Percentiles rank a stretch among this genome's conserved stretches.
Evolutionary conservation across 2,329 filamentous ascomycete genomes (phyloP).

Genomic region (Tricladium varicosporioides): DNA sequence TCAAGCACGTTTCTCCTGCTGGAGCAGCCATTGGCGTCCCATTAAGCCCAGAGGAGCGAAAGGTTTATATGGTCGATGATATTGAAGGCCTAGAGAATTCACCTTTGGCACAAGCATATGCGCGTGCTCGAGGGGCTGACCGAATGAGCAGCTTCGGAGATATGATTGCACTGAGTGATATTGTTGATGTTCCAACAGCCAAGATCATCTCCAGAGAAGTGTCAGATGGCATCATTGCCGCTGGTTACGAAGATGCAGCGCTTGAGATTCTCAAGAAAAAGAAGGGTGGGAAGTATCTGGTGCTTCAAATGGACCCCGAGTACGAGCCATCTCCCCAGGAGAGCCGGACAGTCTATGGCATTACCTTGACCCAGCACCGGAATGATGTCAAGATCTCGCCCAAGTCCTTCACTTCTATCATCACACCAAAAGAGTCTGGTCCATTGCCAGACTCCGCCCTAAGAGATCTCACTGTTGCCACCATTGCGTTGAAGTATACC

Average conservation of each 20-base stretch:
- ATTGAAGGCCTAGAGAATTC: conserved; percentile 87
- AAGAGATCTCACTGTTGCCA: conserved; percentile 89
- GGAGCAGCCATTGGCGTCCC: conserved; percentile 92
- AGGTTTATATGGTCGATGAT: conserved; percentile 98
- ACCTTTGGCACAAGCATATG: conserved; percentile 87
- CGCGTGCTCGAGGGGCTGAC: conserved; percentile 90
- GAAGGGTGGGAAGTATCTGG: conserved; percentile 95
- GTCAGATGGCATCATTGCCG: conserved; percentile 93
- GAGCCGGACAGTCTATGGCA: conserved; percentile 83
- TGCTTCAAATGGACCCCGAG: conserved; percentile 88
- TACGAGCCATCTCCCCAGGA: conserved; percentile 76
- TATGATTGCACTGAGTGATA: conserved; percentile 86
- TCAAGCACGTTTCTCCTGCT: conserved; percentile 98
- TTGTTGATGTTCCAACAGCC: conserved; percentile 88
- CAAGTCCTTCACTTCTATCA: conserved; percentile 78
- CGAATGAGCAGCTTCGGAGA: conserved; percentile 99
- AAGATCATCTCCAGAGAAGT: conserved; percentile 98
- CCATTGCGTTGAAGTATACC: conserved; percentile 97
- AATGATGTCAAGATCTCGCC: conserved; percentile 88
- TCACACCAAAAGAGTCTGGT: conserved; percentile 77
- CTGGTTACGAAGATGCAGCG: conserved; percentile 79
- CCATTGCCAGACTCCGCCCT: conserved; percentile 76
- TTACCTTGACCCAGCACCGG: conserved; percentile 84
- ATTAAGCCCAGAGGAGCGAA: conserved; percentile 81
- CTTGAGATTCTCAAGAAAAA: conserved; percentile 94